Percentiles rank a stretch among this genome's conserved stretches.
Conservation (phyloP, 768 basidiomycete species). For the Galerina sulciceps region DNA sequence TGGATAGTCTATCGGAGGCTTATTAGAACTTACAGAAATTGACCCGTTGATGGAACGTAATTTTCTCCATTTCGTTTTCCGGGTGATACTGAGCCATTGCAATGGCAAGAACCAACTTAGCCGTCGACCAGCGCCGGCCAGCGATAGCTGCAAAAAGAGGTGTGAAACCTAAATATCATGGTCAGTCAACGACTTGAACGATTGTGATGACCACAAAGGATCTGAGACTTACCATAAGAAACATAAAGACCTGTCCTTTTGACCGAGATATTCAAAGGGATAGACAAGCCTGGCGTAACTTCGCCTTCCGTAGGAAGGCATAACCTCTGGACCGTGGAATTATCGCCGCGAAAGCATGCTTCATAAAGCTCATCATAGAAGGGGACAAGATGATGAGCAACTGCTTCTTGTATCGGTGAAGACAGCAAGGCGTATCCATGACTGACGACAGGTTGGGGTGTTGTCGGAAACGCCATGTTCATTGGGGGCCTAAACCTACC, state of each 20-base stretch:
- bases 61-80: slow-evolving; percentile 33
- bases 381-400: slow-evolving; percentile 35
- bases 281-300: slow-evolving; percentile 19
- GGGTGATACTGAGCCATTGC: slow-evolving; percentile 56
- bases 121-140: slow-evolving; percentile 58
- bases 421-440: background rate
- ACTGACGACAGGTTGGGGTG: background rate
- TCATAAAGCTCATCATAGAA: slow-evolving; percentile 60
- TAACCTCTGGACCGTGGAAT: slow-evolving; percentile 50
- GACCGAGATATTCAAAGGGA: slow-evolving; percentile 50
- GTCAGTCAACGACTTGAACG: background rate
- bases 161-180: slow-evolving; percentile 41
- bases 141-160: slow-evolving; percentile 54
- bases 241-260: slow-evolving; percentile 23
- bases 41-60: slow-evolving; percentile 37
- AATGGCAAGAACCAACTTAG: slow-evolving; percentile 58
- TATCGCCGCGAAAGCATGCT: slow-evolving; percentile 57
- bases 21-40: slow-evolving; percentile 32
- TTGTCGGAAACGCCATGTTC: background rate
- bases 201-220: background rate
- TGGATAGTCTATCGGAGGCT: background rate
- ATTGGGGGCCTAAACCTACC: too few species aligned
- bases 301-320: slow-evolving; percentile 50
- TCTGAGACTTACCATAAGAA: slow-evolving; percentile 24
- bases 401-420: slow-evolving; percentile 26